phyloP scores from a whole-genome alignment of 2,329 filamentous ascomycete genomes.

The Atkinsonella hypoxylon region DNA sequence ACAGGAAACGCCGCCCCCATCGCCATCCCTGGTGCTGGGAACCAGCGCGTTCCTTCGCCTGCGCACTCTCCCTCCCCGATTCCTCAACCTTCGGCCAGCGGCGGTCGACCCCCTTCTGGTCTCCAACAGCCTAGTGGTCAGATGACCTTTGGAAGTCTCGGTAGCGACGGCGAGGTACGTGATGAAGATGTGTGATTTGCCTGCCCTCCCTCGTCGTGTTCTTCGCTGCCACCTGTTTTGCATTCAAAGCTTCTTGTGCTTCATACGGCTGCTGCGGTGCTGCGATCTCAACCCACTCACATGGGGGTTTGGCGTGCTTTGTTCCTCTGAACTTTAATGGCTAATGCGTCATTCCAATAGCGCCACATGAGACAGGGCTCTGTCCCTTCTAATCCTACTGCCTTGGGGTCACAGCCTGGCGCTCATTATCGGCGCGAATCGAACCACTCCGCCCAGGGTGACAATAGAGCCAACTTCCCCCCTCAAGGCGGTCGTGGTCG shows the following conservation, averaged over 20 bases:
- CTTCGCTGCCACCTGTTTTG: not conserved
- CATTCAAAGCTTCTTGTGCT: not conserved
- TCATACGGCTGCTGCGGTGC: not conserved
- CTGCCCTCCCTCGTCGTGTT: not conserved
- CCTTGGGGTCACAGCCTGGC: slow-evolving; percentile 51
- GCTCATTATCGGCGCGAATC: slow-evolving; percentile 76
- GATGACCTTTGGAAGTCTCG: slow-evolving; percentile 75
- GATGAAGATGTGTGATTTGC: not conserved
- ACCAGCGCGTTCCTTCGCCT: slow-evolving; percentile 68
- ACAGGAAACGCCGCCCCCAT: slow-evolving; percentile 42
- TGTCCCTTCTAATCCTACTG: slow-evolving; percentile 47
- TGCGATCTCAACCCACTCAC: not conserved
- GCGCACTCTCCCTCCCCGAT: slow-evolving; percentile 87
- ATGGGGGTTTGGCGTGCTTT: not conserved
- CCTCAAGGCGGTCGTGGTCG: slow-evolving; percentile 38
- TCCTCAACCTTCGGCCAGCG: slow-evolving; percentile 72
- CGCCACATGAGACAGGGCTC: slow-evolving; percentile 59
- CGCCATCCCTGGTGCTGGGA: slow-evolving; percentile 45
- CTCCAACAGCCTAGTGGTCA: slow-evolving; percentile 55
- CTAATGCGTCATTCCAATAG: slow-evolving; percentile 23
- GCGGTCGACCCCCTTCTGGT: slow-evolving; percentile 72
- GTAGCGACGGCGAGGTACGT: slow-evolving; percentile 70
- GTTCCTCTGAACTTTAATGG: no score
- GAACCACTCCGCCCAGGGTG: slow-evolving; percentile 60
- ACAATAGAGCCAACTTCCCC: slow-evolving; percentile 39